phyloP scores from a whole-genome alignment of 108 stramenopile species.

The Ochromonas danica region DNA sequence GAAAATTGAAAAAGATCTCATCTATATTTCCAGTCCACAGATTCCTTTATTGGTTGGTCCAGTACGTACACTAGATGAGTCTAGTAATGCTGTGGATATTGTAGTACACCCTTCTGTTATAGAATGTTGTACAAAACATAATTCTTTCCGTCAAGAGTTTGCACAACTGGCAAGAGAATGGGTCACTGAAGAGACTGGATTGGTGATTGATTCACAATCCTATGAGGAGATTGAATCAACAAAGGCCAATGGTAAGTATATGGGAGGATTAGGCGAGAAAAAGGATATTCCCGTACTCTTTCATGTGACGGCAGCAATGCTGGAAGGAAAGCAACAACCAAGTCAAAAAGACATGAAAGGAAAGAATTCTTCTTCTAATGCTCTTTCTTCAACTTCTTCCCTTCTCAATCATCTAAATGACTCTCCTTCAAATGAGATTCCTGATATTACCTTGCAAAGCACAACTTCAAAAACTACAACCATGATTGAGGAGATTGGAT shows the following conservation, averaged over 20 bases:
- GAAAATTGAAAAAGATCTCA: background rate
- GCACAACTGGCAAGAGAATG: background rate
- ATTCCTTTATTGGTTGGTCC: background rate
- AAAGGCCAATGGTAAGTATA: background rate
- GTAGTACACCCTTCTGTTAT: background rate
- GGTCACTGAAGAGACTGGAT: background rate
- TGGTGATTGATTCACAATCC: background rate
- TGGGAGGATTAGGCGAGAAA: background rate
- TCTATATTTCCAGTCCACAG: background rate
- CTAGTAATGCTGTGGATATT: background rate
- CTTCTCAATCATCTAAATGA: too few relatives aligned
- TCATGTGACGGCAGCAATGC: too few relatives aligned
- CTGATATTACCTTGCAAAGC: too few relatives aligned
- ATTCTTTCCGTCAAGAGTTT: background rate
- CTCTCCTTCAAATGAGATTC: too few relatives aligned
- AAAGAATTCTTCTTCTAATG: too few relatives aligned
- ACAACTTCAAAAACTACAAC: too few relatives aligned
- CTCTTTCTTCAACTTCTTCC: too few relatives aligned
- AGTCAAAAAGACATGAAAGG: too few relatives aligned
- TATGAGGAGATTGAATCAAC: background rate
- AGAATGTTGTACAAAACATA: background rate
- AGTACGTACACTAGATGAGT: background rate
- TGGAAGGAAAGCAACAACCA: too few relatives aligned
- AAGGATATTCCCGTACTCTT: slow-evolving; percentile 10
- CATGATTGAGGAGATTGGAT: too few relatives aligned